phyloP scores from a whole-genome alignment of 371 early-diverging fungal genomes.

The Mortierella sp. region DNA sequence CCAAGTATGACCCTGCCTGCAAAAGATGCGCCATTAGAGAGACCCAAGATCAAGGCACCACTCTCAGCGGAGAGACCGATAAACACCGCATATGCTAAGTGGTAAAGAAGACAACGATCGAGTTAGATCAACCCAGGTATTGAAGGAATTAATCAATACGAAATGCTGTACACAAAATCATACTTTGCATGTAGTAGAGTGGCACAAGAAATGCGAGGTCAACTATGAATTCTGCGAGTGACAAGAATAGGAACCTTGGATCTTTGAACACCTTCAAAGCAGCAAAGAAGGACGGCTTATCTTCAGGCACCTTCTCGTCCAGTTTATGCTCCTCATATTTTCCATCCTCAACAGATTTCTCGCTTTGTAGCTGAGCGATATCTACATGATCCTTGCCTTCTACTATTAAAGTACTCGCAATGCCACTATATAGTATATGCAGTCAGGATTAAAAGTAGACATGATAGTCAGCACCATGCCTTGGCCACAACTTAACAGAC shows the following conservation, averaged over 20 bases:
- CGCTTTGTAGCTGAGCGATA: background rate
- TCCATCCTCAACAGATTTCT: background rate
- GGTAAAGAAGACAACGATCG: background rate
- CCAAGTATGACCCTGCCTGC: slow-evolving; percentile 74
- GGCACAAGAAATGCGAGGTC: slow-evolving; percentile 10
- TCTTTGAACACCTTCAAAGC: background rate
- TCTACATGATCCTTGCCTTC: slow-evolving; percentile 37
- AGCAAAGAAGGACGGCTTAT: slow-evolving; percentile 1
- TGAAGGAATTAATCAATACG: too few species aligned
- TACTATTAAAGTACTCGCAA: slow-evolving; percentile 29
- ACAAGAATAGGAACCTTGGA: slow-evolving; percentile 27
- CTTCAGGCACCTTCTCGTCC: background rate
- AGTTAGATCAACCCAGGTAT: too few species aligned
- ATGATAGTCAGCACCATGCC: background rate
- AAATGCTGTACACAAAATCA: too few species aligned
- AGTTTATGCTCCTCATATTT: slow-evolving; percentile 5
- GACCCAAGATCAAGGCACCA: slow-evolving; percentile 64
- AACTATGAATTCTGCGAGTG: slow-evolving; percentile 24
- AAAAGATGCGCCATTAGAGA: slow-evolving; percentile 67
- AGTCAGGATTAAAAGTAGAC: background rate
- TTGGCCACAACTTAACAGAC: background rate
- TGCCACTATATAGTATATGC: slow-evolving; percentile 14
- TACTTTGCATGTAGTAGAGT: slow-evolving; percentile 52
- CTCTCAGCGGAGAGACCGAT: slow-evolving; percentile 52
- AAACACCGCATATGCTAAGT: slow-evolving; percentile 50